phyloP scores from a whole-genome alignment of 805 yeast genomes.

The Teunomyces funiuensis region DNA sequence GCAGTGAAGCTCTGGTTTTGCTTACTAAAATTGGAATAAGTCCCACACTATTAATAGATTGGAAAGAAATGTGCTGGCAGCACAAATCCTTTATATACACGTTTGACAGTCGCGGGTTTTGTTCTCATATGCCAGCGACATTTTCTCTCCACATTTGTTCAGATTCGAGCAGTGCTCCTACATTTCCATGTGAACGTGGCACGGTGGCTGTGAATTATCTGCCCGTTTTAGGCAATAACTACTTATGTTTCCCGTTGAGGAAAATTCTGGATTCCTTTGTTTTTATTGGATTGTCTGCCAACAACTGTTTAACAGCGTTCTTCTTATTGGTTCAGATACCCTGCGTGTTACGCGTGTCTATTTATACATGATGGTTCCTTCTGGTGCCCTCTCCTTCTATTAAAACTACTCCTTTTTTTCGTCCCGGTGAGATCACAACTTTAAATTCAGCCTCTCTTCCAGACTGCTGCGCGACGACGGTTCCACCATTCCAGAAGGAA shows the following conservation, averaged over 20 bases:
- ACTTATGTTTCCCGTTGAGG: not conserved
- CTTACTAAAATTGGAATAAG: too few species aligned
- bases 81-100: not conserved
- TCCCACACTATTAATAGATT: not conserved
- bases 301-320: too few species aligned
- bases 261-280: not conserved
- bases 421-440: too few species aligned
- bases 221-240: slow-evolving; percentile 1
- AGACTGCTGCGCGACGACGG: slow-evolving; percentile 27
- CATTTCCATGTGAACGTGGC: slow-evolving; percentile 3
- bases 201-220: not conserved
- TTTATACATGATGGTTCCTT: not conserved
- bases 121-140: slow-evolving; percentile 3
- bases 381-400: not conserved
- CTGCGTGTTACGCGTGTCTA: too few species aligned
- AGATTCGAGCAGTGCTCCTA: not conserved
- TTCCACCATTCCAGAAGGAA: slow-evolving; percentile 23
- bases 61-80: not conserved
- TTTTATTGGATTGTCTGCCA: not conserved
- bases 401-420: not conserved
- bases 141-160: slow-evolving; percentile 4
- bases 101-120: not conserved
- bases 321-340: too few species aligned
- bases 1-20: too few species aligned
- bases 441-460: slow-evolving; percentile 37